Base-by-base conservation (phyloP, 2,329 filamentous ascomycete genomes). In the Coleophoma cylindrospora region DNA sequence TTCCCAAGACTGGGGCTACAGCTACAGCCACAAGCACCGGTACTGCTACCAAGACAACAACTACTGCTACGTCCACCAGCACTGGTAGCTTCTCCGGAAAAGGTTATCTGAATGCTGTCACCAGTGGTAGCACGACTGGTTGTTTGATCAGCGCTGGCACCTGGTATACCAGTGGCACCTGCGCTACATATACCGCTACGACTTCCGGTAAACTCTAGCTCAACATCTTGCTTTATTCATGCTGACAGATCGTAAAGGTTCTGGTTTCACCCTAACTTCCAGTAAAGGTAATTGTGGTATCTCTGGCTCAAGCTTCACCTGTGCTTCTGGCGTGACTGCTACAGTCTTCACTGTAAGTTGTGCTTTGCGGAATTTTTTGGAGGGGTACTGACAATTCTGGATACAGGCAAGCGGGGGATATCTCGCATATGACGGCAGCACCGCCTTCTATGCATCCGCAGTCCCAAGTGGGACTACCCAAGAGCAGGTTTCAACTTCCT, bases 121-220 rank as follows among this genome's bases (percentile, higher is more conserved):
- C 72, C 4, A 64, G 68, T 15, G 74, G 77, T 3, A 62, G 61
- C n/a, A 63, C 70, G 44, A 74, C 71, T 8, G 85, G 86, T n/a
- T 89, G 84, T 57, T 74, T 89, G 51, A 89, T 88, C 61, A 76
- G 76, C 49, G 72, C 68, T 10, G 86, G 86, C 0, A 80, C 76
- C 0, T 89, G 85, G 86, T 89, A 85, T 61, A 74, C 75, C 0
- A 75, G 73, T 1, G 84, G 84, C 2, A 85, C 83, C 0, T 88
- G 84, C 61, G 86, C 85, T 1, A 85, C 79, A 0, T 86, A 81
- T 63, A 80, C 75, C 0, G 80, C 81, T 4, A 67, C 75, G 4
- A 52, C 71, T 43, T 75, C 66, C 17, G 76, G 74, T 40, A 81
- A 83, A 41, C 13, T 32, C 3, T 40, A 10, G 9, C 3, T 27